Conservation (phyloP, 345 rosid genomes). For the Eucalyptus tenuipes region DNA sequence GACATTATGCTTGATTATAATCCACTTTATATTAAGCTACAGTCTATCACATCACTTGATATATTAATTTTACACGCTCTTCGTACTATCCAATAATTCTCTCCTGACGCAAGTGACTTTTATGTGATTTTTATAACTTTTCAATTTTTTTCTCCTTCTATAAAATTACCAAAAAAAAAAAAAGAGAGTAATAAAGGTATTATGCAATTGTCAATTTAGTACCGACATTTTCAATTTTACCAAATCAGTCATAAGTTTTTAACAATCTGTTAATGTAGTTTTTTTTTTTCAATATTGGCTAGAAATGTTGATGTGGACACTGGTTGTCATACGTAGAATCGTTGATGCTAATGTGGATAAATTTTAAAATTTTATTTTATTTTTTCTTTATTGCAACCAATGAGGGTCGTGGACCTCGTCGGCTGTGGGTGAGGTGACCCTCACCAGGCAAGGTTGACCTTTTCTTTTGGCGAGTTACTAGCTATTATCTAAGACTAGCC, state of each 20-base stretch:
- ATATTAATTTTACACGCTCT: not conserved
- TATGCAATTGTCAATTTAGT: not conserved
- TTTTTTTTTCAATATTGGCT: accelerated
- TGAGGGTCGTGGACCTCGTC: accelerated
- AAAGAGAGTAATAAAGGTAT: not conserved
- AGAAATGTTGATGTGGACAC: accelerated
- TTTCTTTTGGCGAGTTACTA: accelerated
- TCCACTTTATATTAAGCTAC: not conserved
- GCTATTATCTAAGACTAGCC: not conserved
- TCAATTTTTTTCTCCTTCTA: accelerated
- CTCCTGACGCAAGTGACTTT: accelerated
- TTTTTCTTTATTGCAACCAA: not conserved
- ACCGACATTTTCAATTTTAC: too few species aligned
- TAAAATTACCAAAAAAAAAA: not conserved
- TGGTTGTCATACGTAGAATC: accelerated
- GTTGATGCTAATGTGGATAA: not conserved
- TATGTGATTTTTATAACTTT: too few species aligned
- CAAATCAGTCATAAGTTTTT: too few species aligned
- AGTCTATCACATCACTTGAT: too few species aligned
- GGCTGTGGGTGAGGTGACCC: accelerated
- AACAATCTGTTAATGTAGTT: accelerated
- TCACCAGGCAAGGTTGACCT: accelerated
- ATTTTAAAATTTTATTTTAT: not conserved
- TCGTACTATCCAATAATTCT: not conserved
- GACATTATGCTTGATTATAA: not conserved